Base-by-base conservation (phyloP, 345 rosid species). In the Leavenworthia alabamica region DNA sequence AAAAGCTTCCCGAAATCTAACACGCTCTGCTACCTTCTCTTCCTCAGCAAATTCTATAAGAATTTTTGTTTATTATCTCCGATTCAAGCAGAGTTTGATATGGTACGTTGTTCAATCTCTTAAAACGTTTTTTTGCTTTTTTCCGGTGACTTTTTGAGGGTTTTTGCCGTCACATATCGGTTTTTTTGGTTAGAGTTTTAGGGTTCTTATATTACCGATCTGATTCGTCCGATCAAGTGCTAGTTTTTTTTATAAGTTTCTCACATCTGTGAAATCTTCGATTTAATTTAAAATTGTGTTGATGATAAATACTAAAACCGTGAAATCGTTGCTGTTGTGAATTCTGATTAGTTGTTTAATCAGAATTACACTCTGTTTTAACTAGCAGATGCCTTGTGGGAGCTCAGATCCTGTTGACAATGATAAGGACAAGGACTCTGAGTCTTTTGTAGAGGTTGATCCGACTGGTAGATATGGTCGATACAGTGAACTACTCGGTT, bases 401-500 rank as follows among this genome's bases (percentile, higher is more conserved):
- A 64, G 64, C 54, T 54, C 73, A 4, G 83, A 76, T 36, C 59
- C 74, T 4, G 17, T 60, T 12, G 51, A 46, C 16, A 46, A 37
- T 3, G 42, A 37, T 13, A 48, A 1, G 15, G 87, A 80, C 29
- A 73, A 75, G 42, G 93, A 83, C 48, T 55, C 82, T 1, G 97
- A 86, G 78, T 81, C 83, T 2, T 90, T 90, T 51, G 76, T 75
- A 0, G 97, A 90, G 67, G 49, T 79, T 4, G 95, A 90, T 71
- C 92, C 89, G 6, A 83, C 86, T 7, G 86, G 93, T 9, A 73
- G 95, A 23, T 90, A 87, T 20, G 97, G 97, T 1, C 80, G 95
- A 4, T 90, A 86, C 78, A 60, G 50, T 0, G 93, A 82, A 56
- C 77, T 87, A 0, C 76, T 90, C 0, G 93, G 97, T 3, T 66